Evolutionary conservation across 2,329 filamentous ascomycete genomes (phyloP).

Genomic region (Trichoderma simmonsii): DNA sequence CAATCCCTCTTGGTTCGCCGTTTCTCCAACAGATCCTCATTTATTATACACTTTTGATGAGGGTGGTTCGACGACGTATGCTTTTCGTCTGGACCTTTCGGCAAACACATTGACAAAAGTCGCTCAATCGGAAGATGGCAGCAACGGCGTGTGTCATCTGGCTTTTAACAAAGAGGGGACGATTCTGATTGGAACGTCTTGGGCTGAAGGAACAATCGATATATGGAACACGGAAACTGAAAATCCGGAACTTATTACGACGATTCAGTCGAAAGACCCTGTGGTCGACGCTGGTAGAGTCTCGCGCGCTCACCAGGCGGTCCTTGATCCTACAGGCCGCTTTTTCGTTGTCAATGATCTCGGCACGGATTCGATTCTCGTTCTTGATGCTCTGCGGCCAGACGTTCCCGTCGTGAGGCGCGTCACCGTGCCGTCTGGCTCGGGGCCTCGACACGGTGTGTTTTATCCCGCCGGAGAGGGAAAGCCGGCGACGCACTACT

Average conservation of each 20-base stretch:
- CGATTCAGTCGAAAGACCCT: slow-evolving; percentile 32
- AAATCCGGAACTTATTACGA: slow-evolving; percentile 38
- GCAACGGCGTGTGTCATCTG: slow-evolving; percentile 46
- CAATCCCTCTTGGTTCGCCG: slow-evolving; percentile 46
- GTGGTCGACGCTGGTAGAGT: slow-evolving; percentile 29
- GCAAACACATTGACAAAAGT: slow-evolving; percentile 27
- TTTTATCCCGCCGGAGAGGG: slow-evolving; percentile 37
- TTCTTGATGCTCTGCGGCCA: slow-evolving; percentile 39
- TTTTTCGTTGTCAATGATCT: slow-evolving; percentile 50
- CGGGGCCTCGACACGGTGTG: slow-evolving; percentile 51
- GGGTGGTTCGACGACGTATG: slow-evolving; percentile 36
- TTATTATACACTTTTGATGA: slow-evolving; percentile 48
- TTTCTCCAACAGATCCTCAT: slow-evolving; percentile 33
- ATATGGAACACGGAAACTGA: slow-evolving; percentile 43
- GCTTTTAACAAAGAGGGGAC: slow-evolving; percentile 44
- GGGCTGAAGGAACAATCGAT: slow-evolving; percentile 42
- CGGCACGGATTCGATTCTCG: slow-evolving; percentile 44
- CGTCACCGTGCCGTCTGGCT: slow-evolving; percentile 37
- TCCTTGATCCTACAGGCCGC: slow-evolving; percentile 47
- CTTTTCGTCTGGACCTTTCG: slow-evolving; percentile 38
- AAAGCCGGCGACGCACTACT: slow-evolving; percentile 41
- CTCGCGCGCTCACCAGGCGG: slow-evolving; percentile 46
- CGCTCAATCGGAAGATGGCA: slow-evolving; percentile 33
- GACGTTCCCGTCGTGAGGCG: slow-evolving; percentile 38
- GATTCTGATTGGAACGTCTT: slow-evolving; percentile 44